Conservation (phyloP, 208 protist species). For the Porcisia hertigi region DNA sequence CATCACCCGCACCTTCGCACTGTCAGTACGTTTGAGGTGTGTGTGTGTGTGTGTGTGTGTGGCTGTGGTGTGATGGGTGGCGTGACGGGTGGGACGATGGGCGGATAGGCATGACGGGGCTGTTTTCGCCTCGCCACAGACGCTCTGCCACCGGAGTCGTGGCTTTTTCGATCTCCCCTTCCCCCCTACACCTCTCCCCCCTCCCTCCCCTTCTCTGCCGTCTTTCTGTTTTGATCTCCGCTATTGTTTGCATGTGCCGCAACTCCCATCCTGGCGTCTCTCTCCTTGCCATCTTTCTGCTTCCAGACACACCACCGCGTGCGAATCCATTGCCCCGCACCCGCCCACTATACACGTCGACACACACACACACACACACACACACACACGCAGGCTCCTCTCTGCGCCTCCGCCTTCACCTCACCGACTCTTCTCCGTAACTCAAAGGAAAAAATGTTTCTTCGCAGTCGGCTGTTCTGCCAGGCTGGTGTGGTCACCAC, state of each 20-base stretch:
- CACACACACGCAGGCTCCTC: too few relatives aligned
- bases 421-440: neutral
- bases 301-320: neutral
- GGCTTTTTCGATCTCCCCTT: neutral
- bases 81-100: too few relatives aligned
- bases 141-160: neutral
- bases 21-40: too few relatives aligned
- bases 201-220: neutral
- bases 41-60: too few relatives aligned
- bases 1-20: too few relatives aligned
- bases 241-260: neutral
- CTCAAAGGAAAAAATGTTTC: constrained; percentile 1
- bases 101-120: too few relatives aligned
- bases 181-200: neutral
- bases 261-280: neutral
- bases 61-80: too few relatives aligned
- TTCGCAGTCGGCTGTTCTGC: constrained; percentile 1
- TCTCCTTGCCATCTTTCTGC: neutral
- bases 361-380: neutral
- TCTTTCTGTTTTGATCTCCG: constrained; percentile 1
- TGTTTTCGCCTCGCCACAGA: too few relatives aligned
- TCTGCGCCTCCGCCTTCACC: neutral
- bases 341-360: neutral
- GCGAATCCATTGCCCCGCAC: neutral
- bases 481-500: constrained; percentile 18